Evolutionary conservation across 441 rosid genomes (phyloP).

Genomic region (Populus hybrid): DNA sequence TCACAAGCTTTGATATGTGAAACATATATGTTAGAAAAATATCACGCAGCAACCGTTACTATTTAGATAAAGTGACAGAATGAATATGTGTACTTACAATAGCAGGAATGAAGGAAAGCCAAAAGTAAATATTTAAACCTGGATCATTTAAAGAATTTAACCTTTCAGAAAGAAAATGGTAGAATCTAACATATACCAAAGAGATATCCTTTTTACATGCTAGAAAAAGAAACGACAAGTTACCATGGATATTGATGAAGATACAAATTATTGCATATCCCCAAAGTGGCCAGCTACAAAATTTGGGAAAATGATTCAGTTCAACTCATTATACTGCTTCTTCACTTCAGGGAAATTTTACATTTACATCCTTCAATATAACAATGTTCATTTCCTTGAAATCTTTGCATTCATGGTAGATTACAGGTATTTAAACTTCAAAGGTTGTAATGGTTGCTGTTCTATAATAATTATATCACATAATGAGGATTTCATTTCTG

Average conservation of each 20-base stretch:
- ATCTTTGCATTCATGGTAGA: too few species aligned
- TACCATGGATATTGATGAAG: constrained; percentile 92
- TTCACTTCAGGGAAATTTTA: not conserved
- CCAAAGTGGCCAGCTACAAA: constrained; percentile 93
- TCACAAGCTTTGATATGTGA: constrained; percentile 59
- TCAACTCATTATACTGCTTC: not conserved
- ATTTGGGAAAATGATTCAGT: constrained; percentile 20
- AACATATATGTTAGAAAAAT: constrained; percentile 8
- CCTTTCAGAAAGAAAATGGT: not conserved
- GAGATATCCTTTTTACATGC: not conserved
- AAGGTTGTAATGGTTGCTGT: too few species aligned
- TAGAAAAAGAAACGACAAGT: constrained; percentile 11
- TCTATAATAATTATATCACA: too few species aligned
- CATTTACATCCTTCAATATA: not conserved
- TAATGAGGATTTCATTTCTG: too few species aligned
- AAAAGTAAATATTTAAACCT: constrained; percentile 90
- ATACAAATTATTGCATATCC: constrained; percentile 85
- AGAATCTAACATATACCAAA: not conserved
- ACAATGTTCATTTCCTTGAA: too few species aligned
- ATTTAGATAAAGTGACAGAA: not conserved
- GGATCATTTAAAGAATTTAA: constrained; percentile 24
- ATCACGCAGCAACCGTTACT: not conserved
- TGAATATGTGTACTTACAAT: constrained; percentile 53
- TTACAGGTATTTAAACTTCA: too few species aligned
- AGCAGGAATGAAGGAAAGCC: constrained; percentile 95